These are phyloP conservation scores for Annona cherimola DNA, from an alignment of 164 flowering plant species.

Conservation along the genomic window DNA sequence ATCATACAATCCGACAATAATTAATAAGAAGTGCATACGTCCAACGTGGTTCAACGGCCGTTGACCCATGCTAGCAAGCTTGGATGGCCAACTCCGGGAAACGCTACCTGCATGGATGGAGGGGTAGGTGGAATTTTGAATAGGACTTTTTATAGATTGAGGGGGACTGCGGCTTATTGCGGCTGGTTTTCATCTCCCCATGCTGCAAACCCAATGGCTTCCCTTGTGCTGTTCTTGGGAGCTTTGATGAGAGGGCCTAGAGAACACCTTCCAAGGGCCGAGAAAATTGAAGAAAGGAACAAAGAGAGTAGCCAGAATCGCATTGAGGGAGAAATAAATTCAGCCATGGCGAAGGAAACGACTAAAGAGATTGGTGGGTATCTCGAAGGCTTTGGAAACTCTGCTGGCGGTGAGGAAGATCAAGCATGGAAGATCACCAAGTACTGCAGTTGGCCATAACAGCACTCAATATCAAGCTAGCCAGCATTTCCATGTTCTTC, in stretches of 20 bases:
- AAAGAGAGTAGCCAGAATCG: background rate
- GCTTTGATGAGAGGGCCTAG: conserved; percentile 18
- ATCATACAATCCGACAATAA: no score
- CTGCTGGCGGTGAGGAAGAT: conserved; percentile 1
- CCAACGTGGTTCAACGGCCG: background rate
- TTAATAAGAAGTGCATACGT: no score
- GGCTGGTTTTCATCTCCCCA: no score
- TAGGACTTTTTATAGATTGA: conserved; percentile 1
- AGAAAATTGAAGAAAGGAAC: background rate
- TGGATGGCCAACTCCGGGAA: conserved; percentile 12
- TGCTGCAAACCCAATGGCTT: conserved; percentile 23
- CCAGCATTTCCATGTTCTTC: background rate
- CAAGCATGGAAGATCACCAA: conserved; percentile 18
- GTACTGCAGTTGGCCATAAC: conserved; percentile 16
- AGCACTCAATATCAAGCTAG: background rate
- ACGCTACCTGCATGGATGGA: conserved; percentile 13
- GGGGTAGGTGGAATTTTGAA: background rate
- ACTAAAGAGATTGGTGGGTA: background rate
- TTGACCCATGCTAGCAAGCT: conserved; percentile 8
- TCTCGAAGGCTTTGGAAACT: background rate
- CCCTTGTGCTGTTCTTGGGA: conserved; percentile 29
- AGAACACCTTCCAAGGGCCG: background rate
- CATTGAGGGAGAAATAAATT: background rate
- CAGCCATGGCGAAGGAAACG: background rate
- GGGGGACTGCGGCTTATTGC: background rate